A percentile compares a stretch with the other conserved stretches of the same genome.
These are phyloP conservation scores for Aspergillus cejpii DNA, from an alignment of 2,329 filamentous ascomycete species.

Conservation along the genomic window DNA sequence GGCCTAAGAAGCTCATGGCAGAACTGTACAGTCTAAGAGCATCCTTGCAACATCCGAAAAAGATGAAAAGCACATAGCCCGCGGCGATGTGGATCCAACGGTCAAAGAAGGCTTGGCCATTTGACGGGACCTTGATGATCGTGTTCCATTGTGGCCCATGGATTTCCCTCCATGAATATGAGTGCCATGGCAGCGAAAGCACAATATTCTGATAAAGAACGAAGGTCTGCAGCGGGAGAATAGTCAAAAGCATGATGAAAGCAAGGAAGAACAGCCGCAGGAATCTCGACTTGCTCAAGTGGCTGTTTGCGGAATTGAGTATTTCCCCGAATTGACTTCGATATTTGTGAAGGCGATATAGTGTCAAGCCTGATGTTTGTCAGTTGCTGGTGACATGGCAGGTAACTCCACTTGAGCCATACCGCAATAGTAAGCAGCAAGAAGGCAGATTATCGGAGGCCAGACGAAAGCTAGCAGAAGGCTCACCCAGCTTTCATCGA, in stretches of 20 bases:
- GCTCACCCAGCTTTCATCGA: constrained; percentile 53
- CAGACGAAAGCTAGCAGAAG: constrained; percentile 52
- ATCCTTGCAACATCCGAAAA: constrained; percentile 60
- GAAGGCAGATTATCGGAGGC: constrained; percentile 49
- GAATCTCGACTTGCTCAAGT: constrained; percentile 55
- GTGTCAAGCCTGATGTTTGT: constrained; percentile 47
- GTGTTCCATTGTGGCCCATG: constrained; percentile 48
- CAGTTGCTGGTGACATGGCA: not conserved
- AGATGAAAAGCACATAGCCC: constrained; percentile 53
- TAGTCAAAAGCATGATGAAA: constrained; percentile 51
- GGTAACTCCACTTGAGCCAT: constrained; percentile 26
- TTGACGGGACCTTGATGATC: constrained; percentile 44
- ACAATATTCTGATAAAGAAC: constrained; percentile 44
- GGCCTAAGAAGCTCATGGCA: constrained; percentile 39
- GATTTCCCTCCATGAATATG: constrained; percentile 49
- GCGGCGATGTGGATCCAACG: constrained; percentile 52
- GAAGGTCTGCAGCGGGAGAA: constrained; percentile 50
- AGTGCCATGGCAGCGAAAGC: constrained; percentile 30
- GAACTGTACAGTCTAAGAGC: constrained; percentile 50
- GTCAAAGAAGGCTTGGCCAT: constrained; percentile 46
- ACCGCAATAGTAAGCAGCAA: constrained; percentile 55
- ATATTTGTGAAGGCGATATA: constrained; percentile 56
- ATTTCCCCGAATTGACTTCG: constrained; percentile 53
- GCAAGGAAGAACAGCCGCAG: constrained; percentile 46
- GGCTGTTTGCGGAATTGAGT: constrained; percentile 45